Conservation (phyloP, 176 grass and related monocot genomes). For the Cocos nucifera region DNA sequence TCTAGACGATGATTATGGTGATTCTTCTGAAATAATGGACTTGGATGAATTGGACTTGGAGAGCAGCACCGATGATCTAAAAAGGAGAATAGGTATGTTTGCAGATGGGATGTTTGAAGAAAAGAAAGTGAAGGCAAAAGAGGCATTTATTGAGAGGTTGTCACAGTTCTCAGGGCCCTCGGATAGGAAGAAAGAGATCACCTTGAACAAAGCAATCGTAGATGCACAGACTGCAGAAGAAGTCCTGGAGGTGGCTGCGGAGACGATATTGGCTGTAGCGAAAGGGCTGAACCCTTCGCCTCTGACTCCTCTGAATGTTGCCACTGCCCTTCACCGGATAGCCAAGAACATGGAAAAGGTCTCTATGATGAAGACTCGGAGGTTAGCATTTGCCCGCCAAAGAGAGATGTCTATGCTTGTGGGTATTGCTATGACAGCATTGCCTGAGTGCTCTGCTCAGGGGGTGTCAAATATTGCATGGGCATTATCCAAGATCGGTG, state of each 20-base stretch:
- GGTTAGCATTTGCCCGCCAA: slow-evolving; percentile 61
- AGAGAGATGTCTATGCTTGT: slow-evolving; percentile 93
- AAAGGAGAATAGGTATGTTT: slow-evolving; percentile 32
- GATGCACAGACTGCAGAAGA: slow-evolving; percentile 61
- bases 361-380: slow-evolving; percentile 51
- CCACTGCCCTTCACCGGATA: slow-evolving; percentile 90
- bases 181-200: slow-evolving; percentile 67
- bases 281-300: slow-evolving; percentile 86
- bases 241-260: slow-evolving; percentile 54
- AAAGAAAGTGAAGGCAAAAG: slow-evolving; percentile 51
- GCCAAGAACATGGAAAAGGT: slow-evolving; percentile 91
- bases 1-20: slow-evolving; percentile 10
- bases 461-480: slow-evolving; percentile 87
- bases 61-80: slow-evolving; percentile 30
- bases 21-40: slow-evolving; percentile 17
- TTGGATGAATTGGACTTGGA: slow-evolving; percentile 19
- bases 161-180: slow-evolving; percentile 71
- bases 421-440: slow-evolving; percentile 64
- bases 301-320: slow-evolving; percentile 72
- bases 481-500: slow-evolving; percentile 88
- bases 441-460: slow-evolving; percentile 68
- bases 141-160: slow-evolving; percentile 54
- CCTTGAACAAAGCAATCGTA: slow-evolving; percentile 68
- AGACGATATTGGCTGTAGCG: slow-evolving; percentile 38
- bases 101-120: slow-evolving; percentile 79